phyloP scores from a whole-genome alignment of 192 early-diverging fungal species.

The Obelidium mucronatum region DNA sequence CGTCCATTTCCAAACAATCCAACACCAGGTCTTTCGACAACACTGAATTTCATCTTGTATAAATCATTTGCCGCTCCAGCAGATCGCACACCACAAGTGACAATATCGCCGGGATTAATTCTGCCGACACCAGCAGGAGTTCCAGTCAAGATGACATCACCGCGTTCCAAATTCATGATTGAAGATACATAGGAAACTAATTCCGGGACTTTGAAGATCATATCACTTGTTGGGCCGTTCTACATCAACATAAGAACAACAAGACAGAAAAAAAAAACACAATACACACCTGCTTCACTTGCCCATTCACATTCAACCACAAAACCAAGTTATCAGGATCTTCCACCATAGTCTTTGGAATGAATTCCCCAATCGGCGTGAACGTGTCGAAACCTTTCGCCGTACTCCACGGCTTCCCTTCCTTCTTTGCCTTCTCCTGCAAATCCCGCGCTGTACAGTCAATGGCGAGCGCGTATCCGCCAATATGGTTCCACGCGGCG shows the following conservation, averaged over 20 bases:
- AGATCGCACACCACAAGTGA: slow-evolving; percentile 74
- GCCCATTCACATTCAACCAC: slow-evolving; percentile 79
- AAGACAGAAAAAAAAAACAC: background rate
- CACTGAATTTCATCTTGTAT: slow-evolving; percentile 52
- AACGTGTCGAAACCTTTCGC: slow-evolving; percentile 98
- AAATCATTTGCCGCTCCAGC: slow-evolving; percentile 39
- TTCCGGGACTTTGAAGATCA: slow-evolving; percentile 89
- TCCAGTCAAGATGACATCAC: slow-evolving; percentile 89
- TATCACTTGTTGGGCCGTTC: slow-evolving; percentile 86
- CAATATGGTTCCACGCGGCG: slow-evolving; percentile 69
- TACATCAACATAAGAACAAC: slow-evolving; percentile 47
- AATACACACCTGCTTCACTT: slow-evolving; percentile 54
- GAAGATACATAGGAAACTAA: slow-evolving; percentile 82
- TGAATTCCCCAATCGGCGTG: slow-evolving; percentile 81
- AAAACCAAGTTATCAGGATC: slow-evolving; percentile 80
- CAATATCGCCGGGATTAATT: slow-evolving; percentile 76
- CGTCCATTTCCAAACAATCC: slow-evolving; percentile 37
- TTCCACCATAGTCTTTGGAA: slow-evolving; percentile 69
- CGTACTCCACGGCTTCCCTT: slow-evolving; percentile 86
- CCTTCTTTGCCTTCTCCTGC: slow-evolving; percentile 84
- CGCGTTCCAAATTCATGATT: slow-evolving; percentile 89
- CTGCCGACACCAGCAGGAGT: slow-evolving; percentile 92
- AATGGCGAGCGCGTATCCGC: slow-evolving; percentile 84
- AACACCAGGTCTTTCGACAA: slow-evolving; percentile 49
- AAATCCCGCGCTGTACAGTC: slow-evolving; percentile 94